phyloP scores from a whole-genome alignment of 1,139 yeast species.

The Blastobotrys elegans region DNA sequence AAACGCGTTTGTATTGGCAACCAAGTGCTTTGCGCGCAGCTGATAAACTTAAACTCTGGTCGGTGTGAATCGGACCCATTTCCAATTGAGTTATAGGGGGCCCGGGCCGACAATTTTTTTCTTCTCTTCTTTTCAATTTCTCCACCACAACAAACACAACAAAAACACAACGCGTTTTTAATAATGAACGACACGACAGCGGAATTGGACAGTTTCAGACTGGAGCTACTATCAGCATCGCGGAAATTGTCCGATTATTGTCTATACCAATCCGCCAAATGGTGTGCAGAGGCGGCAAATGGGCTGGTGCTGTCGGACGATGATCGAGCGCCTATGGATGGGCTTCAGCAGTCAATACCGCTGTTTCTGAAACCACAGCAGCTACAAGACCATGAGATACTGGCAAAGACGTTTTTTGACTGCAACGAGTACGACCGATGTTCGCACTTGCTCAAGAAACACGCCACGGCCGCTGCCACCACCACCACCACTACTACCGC shows the following conservation, averaged over 20 bases:
- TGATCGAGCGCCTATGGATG: constrained; percentile 20
- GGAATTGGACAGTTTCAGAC: constrained; percentile 26
- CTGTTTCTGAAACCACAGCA: constrained; percentile 15
- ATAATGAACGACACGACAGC: constrained; percentile 1
- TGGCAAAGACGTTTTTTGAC: constrained; percentile 74
- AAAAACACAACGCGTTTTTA: not conserved
- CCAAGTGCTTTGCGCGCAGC: too few relatives aligned
- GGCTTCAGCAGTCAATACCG: constrained; percentile 16
- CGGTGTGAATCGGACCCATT: not conserved
- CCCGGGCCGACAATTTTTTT: not conserved
- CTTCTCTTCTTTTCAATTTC: not conserved
- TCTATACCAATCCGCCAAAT: constrained; percentile 66
- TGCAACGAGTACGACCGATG: constrained; percentile 86
- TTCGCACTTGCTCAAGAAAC: constrained; percentile 49
- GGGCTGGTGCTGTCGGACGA: constrained; percentile 35
- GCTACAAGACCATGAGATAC: constrained; percentile 28
- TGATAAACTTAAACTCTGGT: too few relatives aligned
- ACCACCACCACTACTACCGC: not conserved
- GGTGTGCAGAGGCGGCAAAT: constrained; percentile 76
- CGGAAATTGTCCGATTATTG: constrained; percentile 43
- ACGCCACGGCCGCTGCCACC: constrained; percentile 23
- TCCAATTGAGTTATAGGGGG: not conserved
- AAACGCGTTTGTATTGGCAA: too few relatives aligned
- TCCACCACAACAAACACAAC: not conserved
- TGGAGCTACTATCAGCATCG: constrained; percentile 39